These are phyloP conservation scores for Inga laurina DNA, from an alignment of 306 rosid genomes.

Conservation along the genomic window DNA sequence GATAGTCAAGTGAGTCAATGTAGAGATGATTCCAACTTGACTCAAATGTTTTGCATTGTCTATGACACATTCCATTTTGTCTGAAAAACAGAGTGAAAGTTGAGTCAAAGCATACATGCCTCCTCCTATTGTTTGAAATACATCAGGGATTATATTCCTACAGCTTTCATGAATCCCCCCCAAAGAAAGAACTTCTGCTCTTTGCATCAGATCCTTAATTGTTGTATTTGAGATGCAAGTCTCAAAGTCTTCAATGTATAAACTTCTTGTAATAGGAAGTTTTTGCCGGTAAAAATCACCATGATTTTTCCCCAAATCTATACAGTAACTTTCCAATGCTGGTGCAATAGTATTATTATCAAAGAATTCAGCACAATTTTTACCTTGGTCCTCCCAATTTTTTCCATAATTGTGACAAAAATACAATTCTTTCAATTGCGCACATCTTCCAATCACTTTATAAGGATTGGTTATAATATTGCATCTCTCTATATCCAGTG, in stretches of 20 bases:
- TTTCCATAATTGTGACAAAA: background rate
- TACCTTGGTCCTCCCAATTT: background rate
- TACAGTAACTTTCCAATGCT: background rate
- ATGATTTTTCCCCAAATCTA: background rate
- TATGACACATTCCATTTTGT: background rate
- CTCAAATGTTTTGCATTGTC: background rate
- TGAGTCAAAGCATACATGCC: background rate
- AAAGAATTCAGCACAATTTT: background rate
- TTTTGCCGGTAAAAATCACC: background rate
- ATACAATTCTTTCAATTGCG: background rate
- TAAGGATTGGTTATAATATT: background rate
- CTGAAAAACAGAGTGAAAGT: background rate
- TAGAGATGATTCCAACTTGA: background rate
- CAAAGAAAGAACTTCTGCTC: background rate
- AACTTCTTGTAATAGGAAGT: background rate
- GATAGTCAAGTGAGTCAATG: background rate
- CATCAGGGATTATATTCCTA: background rate
- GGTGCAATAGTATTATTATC: background rate
- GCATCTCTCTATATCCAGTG: background rate
- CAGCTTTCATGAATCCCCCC: background rate
- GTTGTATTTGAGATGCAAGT: background rate
- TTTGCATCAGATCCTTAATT: background rate
- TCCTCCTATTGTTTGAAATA: background rate
- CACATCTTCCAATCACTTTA: background rate
- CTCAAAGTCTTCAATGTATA: background rate